phyloP scores from a whole-genome alignment of 345 rosid genomes.

The Raphanus sativus region DNA sequence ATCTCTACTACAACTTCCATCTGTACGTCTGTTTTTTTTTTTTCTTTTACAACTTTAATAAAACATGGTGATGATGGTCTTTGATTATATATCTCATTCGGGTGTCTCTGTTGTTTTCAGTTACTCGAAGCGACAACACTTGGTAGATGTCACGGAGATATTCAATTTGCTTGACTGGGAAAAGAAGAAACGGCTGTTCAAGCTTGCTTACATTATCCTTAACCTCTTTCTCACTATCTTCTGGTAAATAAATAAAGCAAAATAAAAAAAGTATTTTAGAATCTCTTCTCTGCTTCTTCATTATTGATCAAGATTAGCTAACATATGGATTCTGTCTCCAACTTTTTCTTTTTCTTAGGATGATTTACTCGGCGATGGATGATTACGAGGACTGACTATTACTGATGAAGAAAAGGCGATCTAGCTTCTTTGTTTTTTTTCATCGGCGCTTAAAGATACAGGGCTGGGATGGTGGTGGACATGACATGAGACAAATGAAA shows the following conservation, averaged over 20 bases:
- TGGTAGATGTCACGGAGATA: constrained; percentile 92
- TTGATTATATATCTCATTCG: background rate
- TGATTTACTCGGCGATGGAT: constrained; percentile 59
- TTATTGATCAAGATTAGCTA: too few species aligned
- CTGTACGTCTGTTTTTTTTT: constrained; percentile 46
- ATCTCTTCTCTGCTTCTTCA: background rate
- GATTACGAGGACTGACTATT: constrained; percentile 36
- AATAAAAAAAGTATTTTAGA: background rate
- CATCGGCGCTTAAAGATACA: constrained; percentile 15
- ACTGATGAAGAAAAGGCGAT: background rate
- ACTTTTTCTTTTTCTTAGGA: constrained; percentile 40
- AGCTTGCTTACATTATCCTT: constrained; percentile 66
- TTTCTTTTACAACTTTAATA: background rate
- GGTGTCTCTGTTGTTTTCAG: constrained; percentile 39
- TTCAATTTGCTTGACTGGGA: constrained; percentile 83
- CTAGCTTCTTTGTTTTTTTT: background rate
- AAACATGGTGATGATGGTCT: background rate
- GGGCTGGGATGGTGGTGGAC: background rate
- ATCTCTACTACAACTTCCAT: constrained; percentile 63
- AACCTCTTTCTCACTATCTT: constrained; percentile 80
- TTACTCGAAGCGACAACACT: constrained; percentile 61
- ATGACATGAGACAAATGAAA: background rate
- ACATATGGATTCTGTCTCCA: background rate
- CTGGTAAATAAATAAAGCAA: constrained; percentile 69
- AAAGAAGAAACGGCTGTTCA: constrained; percentile 88